A percentile compares a stretch with the other conserved stretches of the same genome.
Evolutionary conservation across 2,329 filamentous ascomycete species (phyloP).

Genomic region (Beauveria pseudobassiana): DNA sequence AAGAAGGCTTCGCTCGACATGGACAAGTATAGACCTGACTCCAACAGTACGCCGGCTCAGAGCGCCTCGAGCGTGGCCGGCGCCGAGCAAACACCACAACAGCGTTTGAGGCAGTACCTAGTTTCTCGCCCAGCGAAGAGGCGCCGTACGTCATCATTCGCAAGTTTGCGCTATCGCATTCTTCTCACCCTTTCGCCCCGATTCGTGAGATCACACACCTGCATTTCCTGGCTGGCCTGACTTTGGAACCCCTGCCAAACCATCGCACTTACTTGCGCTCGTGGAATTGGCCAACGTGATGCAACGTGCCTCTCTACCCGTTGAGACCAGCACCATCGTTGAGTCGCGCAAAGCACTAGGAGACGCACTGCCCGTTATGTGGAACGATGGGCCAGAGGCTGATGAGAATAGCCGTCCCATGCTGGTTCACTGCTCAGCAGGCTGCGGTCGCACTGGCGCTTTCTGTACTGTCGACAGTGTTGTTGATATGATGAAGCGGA

Average conservation of each 20-base stretch:
- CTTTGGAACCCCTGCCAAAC: constrained; percentile 86
- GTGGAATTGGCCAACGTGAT: constrained; percentile 82
- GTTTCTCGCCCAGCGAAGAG: constrained; percentile 36
- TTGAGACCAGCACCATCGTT: constrained; percentile 33
- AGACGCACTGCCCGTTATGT: constrained; percentile 31
- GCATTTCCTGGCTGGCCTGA: constrained; percentile 96
- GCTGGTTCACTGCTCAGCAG: constrained; percentile 90
- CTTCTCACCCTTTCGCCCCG: constrained; percentile 69
- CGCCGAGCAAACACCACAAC: constrained; percentile 49
- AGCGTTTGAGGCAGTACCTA: constrained; percentile 29
- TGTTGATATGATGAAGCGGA: constrained; percentile 92
- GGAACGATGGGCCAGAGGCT: constrained; percentile 54
- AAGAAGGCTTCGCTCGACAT: constrained; percentile 74
- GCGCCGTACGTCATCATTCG: constrained; percentile 73
- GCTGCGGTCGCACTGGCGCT: constrained; percentile 89
- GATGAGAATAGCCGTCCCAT: constrained; percentile 56
- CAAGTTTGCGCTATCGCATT: constrained; percentile 77
- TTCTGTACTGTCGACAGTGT: constrained; percentile 97
- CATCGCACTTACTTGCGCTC: constrained; percentile 75
- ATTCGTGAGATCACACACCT: constrained; percentile 91
- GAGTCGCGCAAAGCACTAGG: constrained; percentile 21
- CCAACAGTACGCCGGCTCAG: constrained; percentile 21
- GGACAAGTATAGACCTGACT: constrained; percentile 39
- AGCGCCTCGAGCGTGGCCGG: constrained; percentile 31
- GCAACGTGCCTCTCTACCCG: constrained; percentile 49